Evolutionary conservation across 2,329 filamentous ascomycete species (phyloP), one percentile per base, ranked within the genome.

Genomic region (Pseudocercospora cruenta): DNA sequence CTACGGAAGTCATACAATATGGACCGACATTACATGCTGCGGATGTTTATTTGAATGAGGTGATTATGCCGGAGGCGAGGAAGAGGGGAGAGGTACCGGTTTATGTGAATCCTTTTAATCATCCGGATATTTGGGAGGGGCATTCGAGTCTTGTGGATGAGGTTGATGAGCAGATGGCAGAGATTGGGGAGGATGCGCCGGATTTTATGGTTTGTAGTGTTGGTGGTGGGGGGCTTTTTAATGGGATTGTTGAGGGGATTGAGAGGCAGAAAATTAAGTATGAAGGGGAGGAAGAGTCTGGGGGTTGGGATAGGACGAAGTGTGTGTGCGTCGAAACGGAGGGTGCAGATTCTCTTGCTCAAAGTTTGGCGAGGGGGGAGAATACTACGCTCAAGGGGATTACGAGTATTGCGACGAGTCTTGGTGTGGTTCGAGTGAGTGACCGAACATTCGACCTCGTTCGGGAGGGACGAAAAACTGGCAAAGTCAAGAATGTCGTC

Each of bases 211-310:
- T 94, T 57, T 94, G 91, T 79, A 90, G 85, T 67, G 91, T 94
- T 47, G 93, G 92, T 8, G 93, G 93, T 8, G 93, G 93, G 8
- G 92, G 93, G 0, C 80, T 96, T 26, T 84, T 96, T 61, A 91
- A 90, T 74, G 93, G 93, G 4, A 80, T 96, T 63, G 87, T 91
- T 79, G 83, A 89, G 75, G 91, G 90, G n/a, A 82, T 94, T 39
- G 86, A 89, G 74, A 78, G 81, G 69, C 70, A 78, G n/a, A 72
- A 73, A 31, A 76, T 76, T 68, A 57, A 65, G 19, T 28, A n/a
- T n/a, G 51, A 55, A 12, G 22, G 8, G 24, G 72, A 73, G 28
- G 76, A 76, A 69, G 58, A 64, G n/a, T 19, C 12, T 7, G 51
- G 14, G 51, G 22, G 16, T 8, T 73, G 70, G 71, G 21, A 71